Evolutionary conservation across 2,329 filamentous ascomycete genomes (phyloP).

Genomic region (Epichloe festucae): DNA sequence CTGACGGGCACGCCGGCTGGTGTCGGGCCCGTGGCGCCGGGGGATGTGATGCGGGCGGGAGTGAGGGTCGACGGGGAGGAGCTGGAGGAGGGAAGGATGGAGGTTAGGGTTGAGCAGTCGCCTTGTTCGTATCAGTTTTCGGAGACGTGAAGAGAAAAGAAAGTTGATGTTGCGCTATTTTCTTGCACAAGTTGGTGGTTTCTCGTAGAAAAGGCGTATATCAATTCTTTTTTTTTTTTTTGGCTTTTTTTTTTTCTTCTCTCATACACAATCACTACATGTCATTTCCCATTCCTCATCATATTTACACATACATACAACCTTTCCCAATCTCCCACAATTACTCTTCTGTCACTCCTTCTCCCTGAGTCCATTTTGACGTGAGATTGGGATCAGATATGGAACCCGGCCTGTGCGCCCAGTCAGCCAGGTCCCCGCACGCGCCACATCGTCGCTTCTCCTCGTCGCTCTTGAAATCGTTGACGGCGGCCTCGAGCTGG

Average conservation of each 20-base stretch:
- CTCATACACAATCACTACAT: too few relatives aligned
- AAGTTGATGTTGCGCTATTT: not conserved
- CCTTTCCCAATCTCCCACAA: too few relatives aligned
- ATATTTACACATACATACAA: too few relatives aligned
- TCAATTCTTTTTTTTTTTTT: too few relatives aligned
- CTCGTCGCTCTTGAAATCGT: constrained; percentile 58
- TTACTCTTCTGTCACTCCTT: too few relatives aligned
- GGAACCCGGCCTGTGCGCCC: constrained; percentile 47
- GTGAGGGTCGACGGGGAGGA: constrained; percentile 70
- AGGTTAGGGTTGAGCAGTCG: constrained; percentile 71
- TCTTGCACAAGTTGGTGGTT: too few relatives aligned
- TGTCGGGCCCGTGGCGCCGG: constrained; percentile 72
- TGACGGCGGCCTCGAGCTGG: constrained; percentile 86
- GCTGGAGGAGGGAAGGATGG: constrained; percentile 70
- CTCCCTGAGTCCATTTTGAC: too few relatives aligned
- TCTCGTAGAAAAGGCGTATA: too few relatives aligned
- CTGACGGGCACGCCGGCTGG: constrained; percentile 97
- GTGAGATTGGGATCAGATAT: constrained; percentile 45
- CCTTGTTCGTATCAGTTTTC: constrained; percentile 64
- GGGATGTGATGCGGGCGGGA: constrained; percentile 72
- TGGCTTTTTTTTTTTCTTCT: too few relatives aligned
- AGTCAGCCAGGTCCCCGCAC: constrained; percentile 67
- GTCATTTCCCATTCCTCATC: too few relatives aligned
- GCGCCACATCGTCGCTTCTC: constrained; percentile 59
- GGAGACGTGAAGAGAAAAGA: constrained; percentile 42